phyloP scores from a whole-genome alignment of 2,329 filamentous ascomycete species.

The Fusarium neocosmosporiellum region DNA sequence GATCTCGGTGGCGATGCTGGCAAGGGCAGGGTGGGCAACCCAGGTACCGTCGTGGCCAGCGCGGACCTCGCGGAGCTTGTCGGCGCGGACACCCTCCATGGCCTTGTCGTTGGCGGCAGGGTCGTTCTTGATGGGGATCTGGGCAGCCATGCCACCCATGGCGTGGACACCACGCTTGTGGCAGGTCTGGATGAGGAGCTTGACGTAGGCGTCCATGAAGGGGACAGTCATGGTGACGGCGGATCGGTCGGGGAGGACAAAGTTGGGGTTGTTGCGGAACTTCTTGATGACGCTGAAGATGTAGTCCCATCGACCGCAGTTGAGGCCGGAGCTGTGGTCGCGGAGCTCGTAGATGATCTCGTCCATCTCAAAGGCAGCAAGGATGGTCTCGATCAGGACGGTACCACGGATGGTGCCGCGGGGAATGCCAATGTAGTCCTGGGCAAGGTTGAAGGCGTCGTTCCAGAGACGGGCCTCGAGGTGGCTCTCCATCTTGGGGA shows the following conservation, averaged over 20 bases:
- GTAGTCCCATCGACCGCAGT: conserved; percentile 99
- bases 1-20: conserved; percentile 86
- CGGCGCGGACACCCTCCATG: conserved; percentile 91
- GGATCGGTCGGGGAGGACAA: conserved; percentile 91
- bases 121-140: conserved; percentile 98
- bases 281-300: conserved; percentile 99
- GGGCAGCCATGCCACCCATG: conserved; percentile 98
- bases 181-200: conserved; percentile 97
- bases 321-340: conserved; percentile 94
- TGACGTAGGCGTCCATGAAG: conserved; percentile 97
- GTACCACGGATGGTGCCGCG: conserved; percentile 95
- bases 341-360: conserved; percentile 99
- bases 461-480: conserved; percentile 98
- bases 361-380: conserved; percentile 99
- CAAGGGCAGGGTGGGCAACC: conserved; percentile 96
- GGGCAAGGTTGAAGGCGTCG: conserved; percentile 94
- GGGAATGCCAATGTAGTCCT: conserved; percentile 91
- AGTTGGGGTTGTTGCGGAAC: conserved; percentile 94
- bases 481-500: conserved; percentile 98
- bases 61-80: conserved; percentile 95
- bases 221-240: conserved; percentile 97
- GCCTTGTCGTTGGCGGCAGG: conserved; percentile 90
- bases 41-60: conserved; percentile 97
- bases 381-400: conserved; percentile 97
- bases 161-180: conserved; percentile 97